Evolutionary conservation across 2,329 filamentous ascomycete genomes (phyloP).

Genomic region (Trichophyton rubrum): DNA sequence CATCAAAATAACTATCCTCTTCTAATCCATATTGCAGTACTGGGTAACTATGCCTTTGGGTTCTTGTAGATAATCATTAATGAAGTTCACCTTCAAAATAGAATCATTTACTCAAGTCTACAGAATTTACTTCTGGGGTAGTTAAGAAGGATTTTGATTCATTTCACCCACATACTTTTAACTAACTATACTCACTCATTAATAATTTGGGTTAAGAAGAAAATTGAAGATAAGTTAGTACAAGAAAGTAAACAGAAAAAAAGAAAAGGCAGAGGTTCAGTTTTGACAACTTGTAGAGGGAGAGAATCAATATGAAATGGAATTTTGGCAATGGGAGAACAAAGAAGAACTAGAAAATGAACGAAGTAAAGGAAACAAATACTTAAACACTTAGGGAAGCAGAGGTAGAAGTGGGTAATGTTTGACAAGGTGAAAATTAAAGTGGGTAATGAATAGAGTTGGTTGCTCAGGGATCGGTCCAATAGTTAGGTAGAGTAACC

Average conservation of each 20-base stretch:
- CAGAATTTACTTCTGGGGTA: not conserved
- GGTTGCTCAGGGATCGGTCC: not conserved
- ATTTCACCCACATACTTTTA: conserved; percentile 1
- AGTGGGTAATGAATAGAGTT: not conserved
- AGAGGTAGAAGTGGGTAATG: not conserved
- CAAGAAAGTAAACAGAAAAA: not conserved
- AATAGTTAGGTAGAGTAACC: not conserved
- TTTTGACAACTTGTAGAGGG: not conserved
- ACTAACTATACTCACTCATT: not conserved
- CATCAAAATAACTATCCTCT: not conserved
- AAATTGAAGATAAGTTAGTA: not conserved
- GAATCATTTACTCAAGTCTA: not conserved
- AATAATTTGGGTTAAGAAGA: not conserved
- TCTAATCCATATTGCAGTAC: not conserved
- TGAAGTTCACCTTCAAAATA: not conserved
- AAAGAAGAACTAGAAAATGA: not conserved
- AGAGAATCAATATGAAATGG: not conserved
- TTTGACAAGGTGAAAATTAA: not conserved
- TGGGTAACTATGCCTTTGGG: too few relatives aligned
- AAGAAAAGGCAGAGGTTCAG: not conserved
- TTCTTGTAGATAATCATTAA: too few relatives aligned
- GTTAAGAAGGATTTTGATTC: not conserved
- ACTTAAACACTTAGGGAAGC: not conserved
- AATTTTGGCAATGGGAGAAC: not conserved
- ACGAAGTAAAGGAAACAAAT: not conserved